phyloP scores from a whole-genome alignment of 1,139 yeast species.

The Pichia sp. region DNA sequence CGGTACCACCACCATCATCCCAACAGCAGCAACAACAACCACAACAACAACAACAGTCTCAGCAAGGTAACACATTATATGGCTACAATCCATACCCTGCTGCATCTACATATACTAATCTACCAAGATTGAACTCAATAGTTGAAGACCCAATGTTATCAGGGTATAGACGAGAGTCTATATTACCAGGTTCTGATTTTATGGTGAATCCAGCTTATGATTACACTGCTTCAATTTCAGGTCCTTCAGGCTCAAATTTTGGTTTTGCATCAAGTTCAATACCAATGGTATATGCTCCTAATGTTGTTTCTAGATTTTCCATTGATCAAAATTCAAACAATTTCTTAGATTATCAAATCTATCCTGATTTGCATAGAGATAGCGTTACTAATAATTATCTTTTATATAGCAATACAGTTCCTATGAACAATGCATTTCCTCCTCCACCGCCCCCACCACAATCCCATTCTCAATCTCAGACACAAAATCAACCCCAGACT shows the following conservation, averaged over 20 bases:
- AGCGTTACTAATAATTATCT: neutral
- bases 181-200: constrained; percentile 11
- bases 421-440: neutral
- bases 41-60: neutral
- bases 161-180: constrained; percentile 20
- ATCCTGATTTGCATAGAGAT: constrained; percentile 1
- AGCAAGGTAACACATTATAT: neutral
- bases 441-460: neutral
- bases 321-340: constrained; percentile 15
- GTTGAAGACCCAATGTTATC: constrained; percentile 21
- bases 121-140: constrained; percentile 20
- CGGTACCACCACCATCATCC: neutral
- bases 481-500: neutral
- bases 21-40: neutral
- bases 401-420: neutral
- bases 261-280: constrained; percentile 1
- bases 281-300: constrained; percentile 15
- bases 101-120: neutral
- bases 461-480: neutral
- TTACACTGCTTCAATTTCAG: neutral
- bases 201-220: constrained; percentile 9
- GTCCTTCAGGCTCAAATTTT: neutral
- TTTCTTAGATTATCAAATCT: constrained; percentile 2
- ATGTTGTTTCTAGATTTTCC: constrained; percentile 22
- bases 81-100: neutral